Conservation (phyloP, 2,329 filamentous ascomycete genomes). For the Aaosphaeria pasadenensis region DNA sequence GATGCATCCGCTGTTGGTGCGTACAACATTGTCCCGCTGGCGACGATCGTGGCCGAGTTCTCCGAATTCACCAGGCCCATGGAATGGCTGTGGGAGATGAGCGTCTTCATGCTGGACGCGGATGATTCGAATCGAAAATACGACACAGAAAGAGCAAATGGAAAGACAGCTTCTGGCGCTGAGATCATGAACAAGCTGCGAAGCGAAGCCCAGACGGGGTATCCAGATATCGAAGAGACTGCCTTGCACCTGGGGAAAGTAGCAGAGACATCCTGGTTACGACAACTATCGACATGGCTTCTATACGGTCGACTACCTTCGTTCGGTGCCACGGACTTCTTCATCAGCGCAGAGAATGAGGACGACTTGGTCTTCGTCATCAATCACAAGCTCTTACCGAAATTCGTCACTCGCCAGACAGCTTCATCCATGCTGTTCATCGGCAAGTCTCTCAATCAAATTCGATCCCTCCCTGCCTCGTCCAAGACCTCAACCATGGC, state of each 20-base stretch:
- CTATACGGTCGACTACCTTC: conserved; percentile 80
- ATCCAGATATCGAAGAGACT: conserved; percentile 77
- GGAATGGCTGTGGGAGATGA: conserved; percentile 79
- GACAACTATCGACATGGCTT: conserved; percentile 86
- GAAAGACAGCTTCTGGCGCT: conserved; percentile 59
- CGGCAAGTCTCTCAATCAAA: conserved; percentile 83
- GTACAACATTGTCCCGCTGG: conserved; percentile 90
- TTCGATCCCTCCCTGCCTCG: conserved; percentile 49
- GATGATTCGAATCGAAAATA: conserved; percentile 10
- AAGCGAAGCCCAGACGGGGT: conserved; percentile 79
- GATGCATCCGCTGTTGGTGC: conserved; percentile 82
- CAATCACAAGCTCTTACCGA: conserved; percentile 61
- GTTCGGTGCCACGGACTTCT: conserved; percentile 81
- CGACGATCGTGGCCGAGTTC: conserved; percentile 79
- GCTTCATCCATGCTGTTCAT: conserved; percentile 86
- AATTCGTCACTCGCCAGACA: conserved; percentile 71
- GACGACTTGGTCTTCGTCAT: conserved; percentile 28
- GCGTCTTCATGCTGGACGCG: conserved; percentile 62
- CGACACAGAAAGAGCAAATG: conserved; percentile 5
- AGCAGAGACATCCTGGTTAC: conserved; percentile 87
- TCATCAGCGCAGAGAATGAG: conserved; percentile 54
- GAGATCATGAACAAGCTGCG: conserved; percentile 75
- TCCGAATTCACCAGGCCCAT: conserved; percentile 80
- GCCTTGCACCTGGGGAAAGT: conserved; percentile 69
- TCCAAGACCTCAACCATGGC: conserved; percentile 22